phyloP scores from a whole-genome alignment of 257 asterid species.

The Solanum microdontum region DNA sequence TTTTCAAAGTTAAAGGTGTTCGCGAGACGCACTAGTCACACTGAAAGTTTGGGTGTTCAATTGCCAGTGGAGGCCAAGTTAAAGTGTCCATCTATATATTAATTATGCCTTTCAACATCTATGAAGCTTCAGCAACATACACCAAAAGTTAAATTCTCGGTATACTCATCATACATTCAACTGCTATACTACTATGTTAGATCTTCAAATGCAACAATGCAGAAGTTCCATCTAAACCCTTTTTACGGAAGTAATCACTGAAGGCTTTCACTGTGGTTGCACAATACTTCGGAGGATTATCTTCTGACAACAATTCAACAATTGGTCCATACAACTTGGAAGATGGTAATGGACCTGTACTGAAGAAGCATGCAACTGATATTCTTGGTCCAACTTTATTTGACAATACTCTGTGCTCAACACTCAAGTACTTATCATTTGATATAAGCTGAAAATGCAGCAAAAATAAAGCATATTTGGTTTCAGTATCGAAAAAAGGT shows the following conservation, averaged over 20 bases:
- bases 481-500: not conserved
- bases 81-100: not conserved
- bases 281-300: conserved; percentile 45
- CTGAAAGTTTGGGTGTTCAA: not conserved
- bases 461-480: not conserved
- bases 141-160: not conserved
- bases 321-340: conserved; percentile 41
- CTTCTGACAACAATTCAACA: conserved; percentile 36
- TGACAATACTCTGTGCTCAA: conserved; percentile 44
- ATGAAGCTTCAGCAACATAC: not conserved
- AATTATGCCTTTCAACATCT: not conserved
- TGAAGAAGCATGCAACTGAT: conserved; percentile 56
- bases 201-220: conserved; percentile 37
- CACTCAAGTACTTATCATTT: conserved; percentile 49
- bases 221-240: conserved; percentile 48
- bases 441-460: conserved; percentile 28
- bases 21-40: not conserved
- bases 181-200: not conserved
- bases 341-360: conserved; percentile 20
- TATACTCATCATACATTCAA: not conserved
- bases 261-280: conserved; percentile 37
- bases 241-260: conserved; percentile 6
- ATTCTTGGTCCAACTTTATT: conserved; percentile 37
- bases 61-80: not conserved
- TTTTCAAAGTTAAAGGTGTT: not conserved